phyloP scores from a whole-genome alignment of 192 early-diverging fungal species.

The Fimicolochytrium jonesii region DNA sequence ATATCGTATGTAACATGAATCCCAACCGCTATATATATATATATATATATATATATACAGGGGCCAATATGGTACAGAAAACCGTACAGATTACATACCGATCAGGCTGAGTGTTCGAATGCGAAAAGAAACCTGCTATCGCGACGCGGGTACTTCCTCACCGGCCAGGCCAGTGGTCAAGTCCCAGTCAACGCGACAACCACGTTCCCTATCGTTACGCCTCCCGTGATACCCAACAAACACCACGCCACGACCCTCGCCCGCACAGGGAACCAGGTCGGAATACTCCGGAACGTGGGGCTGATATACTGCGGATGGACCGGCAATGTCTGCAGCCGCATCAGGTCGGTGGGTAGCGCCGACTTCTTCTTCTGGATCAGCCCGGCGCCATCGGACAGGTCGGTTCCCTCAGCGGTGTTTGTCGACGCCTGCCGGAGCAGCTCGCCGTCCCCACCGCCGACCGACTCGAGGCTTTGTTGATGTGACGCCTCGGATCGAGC shows the following conservation, averaged over 20 bases:
- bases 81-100: no score
- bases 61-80: no score
- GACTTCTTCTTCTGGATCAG: neutral
- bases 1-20: neutral
- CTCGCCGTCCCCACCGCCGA: no score
- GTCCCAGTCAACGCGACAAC: constrained; percentile 7
- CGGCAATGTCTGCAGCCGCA: constrained; percentile 30
- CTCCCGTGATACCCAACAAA: constrained; percentile 22
- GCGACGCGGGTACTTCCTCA: no score
- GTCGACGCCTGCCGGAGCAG: neutral
- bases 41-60: no score
- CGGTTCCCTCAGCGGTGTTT: neutral
- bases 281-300: constrained; percentile 39
- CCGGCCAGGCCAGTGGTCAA: no score
- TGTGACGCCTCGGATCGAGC: no score
- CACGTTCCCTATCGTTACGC: constrained; percentile 23
- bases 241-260: constrained; percentile 28
- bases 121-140: no score
- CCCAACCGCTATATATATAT: no score
- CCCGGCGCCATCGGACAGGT: constrained; percentile 3
- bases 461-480: no score
- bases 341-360: neutral
- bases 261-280: constrained; percentile 36
- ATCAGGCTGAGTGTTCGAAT: no score
- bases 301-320: constrained; percentile 37